Evolutionary conservation across 2,329 filamentous ascomycete species (phyloP).

Genomic region (Monosporascus ibericus): DNA sequence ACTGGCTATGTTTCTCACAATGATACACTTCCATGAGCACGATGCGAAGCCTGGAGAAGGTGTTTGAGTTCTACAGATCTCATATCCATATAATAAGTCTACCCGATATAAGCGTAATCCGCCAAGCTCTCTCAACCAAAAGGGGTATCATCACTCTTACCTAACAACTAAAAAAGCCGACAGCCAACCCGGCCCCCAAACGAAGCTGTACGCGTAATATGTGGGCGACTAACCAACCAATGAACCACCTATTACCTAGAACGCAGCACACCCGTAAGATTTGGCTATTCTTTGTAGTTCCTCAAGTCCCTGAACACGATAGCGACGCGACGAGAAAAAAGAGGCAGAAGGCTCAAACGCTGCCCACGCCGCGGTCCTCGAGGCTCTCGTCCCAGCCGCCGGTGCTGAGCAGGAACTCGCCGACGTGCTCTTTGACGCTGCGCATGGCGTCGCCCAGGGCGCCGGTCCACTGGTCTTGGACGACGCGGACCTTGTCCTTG

Average conservation of each 20-base stretch:
- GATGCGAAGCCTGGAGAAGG: not conserved
- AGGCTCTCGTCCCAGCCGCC: conserved; percentile 86
- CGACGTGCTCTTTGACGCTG: conserved; percentile 67
- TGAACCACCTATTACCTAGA: too few species aligned
- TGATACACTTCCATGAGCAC: too few species aligned
- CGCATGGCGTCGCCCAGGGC: conserved; percentile 75
- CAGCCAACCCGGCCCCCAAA: not conserved
- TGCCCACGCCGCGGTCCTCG: conserved; percentile 50
- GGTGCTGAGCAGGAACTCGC: conserved; percentile 63
- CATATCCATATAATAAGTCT: not conserved
- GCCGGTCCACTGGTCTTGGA: conserved; percentile 86
- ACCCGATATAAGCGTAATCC: not conserved
- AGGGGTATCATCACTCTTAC: not conserved
- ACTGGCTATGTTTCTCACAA: too few species aligned
- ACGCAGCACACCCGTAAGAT: too few species aligned
- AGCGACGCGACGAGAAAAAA: conserved; percentile 25
- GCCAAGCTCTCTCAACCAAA: not conserved
- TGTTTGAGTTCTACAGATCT: not conserved
- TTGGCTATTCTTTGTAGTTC: too few species aligned
- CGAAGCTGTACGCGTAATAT: not conserved
- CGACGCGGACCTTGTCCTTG: conserved; percentile 86
- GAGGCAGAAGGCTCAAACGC: conserved; percentile 24
- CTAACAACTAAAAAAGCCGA: not conserved
- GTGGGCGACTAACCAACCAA: too few species aligned
- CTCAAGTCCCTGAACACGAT: not conserved